These are phyloP conservation scores for Phytophthora foliorum DNA, from an alignment of 352 stramenopile genomes.

Conservation along the genomic window DNA sequence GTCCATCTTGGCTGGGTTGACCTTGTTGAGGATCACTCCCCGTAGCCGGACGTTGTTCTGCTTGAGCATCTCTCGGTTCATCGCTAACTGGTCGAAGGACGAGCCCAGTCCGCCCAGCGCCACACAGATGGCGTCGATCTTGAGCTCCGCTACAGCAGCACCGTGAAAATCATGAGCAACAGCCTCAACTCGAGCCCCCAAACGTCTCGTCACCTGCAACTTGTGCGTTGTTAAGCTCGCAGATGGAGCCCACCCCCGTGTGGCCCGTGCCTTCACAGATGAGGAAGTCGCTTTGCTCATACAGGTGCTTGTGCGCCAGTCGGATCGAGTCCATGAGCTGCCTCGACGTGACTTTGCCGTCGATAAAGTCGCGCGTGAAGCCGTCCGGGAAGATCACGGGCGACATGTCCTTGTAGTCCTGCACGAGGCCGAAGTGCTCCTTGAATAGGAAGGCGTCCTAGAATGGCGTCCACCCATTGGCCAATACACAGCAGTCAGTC, in stretches of 20 bases:
- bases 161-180: conserved; percentile 13
- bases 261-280: conserved; percentile 96
- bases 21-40: conserved; percentile 91
- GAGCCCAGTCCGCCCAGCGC: conserved; percentile 83
- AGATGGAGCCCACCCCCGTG: conserved; percentile 92
- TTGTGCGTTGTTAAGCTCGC: conserved; percentile 92
- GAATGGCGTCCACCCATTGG: too few relatives aligned
- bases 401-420: conserved; percentile 98
- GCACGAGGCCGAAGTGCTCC: conserved; percentile 96
- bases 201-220: conserved; percentile 63
- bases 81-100: conserved; percentile 87
- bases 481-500: not conserved
- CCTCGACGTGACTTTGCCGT: conserved; percentile 93
- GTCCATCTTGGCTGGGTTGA: conserved; percentile 90
- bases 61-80: conserved; percentile 87
- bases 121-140: conserved; percentile 86
- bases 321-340: conserved; percentile 87
- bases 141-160: conserved; percentile 64
- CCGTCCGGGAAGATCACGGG: conserved; percentile 97
- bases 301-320: conserved; percentile 82
- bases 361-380: conserved; percentile 98
- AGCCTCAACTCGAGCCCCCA: not conserved
- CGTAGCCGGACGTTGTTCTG: conserved; percentile 81
- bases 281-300: conserved; percentile 91
- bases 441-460: conserved; percentile 96